Conservation (phyloP, 768 basidiomycete species). For the Lentinula sp. region DNA sequence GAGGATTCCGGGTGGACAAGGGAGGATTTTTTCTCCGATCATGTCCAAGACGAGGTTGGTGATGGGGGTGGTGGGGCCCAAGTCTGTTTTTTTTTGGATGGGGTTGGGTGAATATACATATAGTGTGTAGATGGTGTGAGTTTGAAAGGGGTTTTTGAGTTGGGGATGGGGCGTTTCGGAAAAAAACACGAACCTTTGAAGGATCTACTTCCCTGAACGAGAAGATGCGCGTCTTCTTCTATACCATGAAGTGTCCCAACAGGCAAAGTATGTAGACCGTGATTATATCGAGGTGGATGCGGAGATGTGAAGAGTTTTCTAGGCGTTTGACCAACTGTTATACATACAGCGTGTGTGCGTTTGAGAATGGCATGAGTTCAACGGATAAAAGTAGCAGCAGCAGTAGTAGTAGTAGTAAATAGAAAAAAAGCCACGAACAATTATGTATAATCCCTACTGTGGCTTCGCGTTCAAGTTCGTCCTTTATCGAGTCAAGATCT, state of each 20-base stretch:
- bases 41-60: conserved; percentile 50
- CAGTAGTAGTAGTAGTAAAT: too few relatives aligned
- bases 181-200: conserved; percentile 40
- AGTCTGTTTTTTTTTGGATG: conserved; percentile 33
- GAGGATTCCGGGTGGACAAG: conserved; percentile 54
- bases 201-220: conserved; percentile 50
- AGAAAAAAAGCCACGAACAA: conserved; percentile 38
- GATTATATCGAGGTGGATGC: conserved; percentile 71
- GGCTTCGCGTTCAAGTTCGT: conserved; percentile 85
- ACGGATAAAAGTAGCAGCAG: too few relatives aligned
- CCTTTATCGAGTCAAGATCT: conserved; percentile 84
- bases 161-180: too few relatives aligned
- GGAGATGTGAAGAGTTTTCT: conserved; percentile 72
- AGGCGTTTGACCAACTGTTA: conserved; percentile 84
- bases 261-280: conserved; percentile 70
- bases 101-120: neutral
- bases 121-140: neutral
- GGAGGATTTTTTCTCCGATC: conserved; percentile 51
- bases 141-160: neutral
- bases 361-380: too few relatives aligned
- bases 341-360: neutral
- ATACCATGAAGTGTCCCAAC: conserved; percentile 68
- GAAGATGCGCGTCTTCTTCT: conserved; percentile 74
- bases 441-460: conserved; percentile 95
- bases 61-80: conserved; percentile 41